Percentiles rank a stretch among this genome's conserved stretches.
Evolutionary conservation across 805 yeast species (phyloP).

Genomic region (Diddensiella santjacobensis): DNA sequence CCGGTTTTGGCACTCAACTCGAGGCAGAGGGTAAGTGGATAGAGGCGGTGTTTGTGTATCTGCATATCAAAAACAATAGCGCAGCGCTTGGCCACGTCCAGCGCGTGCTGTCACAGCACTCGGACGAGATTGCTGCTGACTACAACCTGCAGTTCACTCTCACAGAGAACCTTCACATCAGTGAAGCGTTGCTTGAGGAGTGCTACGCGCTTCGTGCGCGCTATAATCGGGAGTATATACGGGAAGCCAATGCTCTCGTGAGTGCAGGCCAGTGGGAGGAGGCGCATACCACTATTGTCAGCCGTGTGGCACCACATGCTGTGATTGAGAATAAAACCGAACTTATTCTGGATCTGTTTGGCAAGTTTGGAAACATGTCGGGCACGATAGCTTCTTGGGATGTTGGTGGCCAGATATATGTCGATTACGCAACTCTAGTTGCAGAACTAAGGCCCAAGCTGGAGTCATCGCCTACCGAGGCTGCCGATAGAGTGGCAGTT

Average conservation of each 20-base stretch:
- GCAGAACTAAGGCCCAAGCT: neutral
- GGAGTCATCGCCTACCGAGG: neutral
- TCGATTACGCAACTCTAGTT: conserved; percentile 26
- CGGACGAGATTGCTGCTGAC: conserved; percentile 13
- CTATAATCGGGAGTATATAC: conserved; percentile 47
- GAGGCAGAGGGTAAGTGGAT: conserved; percentile 45
- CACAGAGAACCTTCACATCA: conserved; percentile 43
- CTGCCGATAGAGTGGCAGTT: neutral
- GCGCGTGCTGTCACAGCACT: conserved; percentile 26
- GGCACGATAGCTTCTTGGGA: conserved; percentile 29
- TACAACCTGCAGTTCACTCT: conserved; percentile 24
- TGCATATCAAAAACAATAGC: conserved; percentile 51
- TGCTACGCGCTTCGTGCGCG: conserved; percentile 59
- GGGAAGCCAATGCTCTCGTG: conserved; percentile 58
- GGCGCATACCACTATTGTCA: conserved; percentile 59
- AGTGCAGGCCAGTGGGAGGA: conserved; percentile 55
- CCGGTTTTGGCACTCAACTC: conserved; percentile 50
- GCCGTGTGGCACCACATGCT: conserved; percentile 67
- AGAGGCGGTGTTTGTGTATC: conserved; percentile 60
- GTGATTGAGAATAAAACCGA: conserved; percentile 47
- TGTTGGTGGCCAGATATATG: conserved; percentile 37
- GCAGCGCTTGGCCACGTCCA: conserved; percentile 42
- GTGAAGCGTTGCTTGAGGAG: conserved; percentile 45
- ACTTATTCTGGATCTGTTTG: conserved; percentile 24
- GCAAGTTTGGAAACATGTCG: conserved; percentile 22